Evolutionary conservation across 2,329 filamentous ascomycete species (phyloP), one percentile per base, ranked within the genome.

Genomic region (Ceratocystis diversiconidia): DNA sequence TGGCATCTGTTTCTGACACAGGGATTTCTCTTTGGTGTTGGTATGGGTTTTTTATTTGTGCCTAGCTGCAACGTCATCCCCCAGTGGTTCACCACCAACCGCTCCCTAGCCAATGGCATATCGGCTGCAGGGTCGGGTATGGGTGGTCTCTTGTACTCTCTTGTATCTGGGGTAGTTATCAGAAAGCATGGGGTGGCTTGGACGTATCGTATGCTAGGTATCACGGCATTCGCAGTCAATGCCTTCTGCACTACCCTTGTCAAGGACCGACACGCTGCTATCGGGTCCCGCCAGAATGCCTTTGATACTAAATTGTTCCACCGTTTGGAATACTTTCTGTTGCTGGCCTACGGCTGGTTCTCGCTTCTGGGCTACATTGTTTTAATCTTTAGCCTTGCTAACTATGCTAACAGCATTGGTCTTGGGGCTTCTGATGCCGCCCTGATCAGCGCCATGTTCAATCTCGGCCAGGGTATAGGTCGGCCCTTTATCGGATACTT

Each of bases 1-100:
- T 92, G 88, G 86, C 88, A 92, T 44, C 79, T 94, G 0, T 85
- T 91, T 66, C 79, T 92, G 0, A 82, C 80, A 5, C 89, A 92
- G 72, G 89, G 89, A 3, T 71, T 92, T 2, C 82, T 85, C 64
- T 92, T 92, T 68, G 89, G 89, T n/a, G 73, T 86, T 25, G 89
- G 88, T 2, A 86, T 92, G 80, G 89, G 89, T 0, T 86, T 92
- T 66, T 76, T 87, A 8, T 92, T 91, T 72, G 87, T 88, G 0
- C 82, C 83, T 0, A 83, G 79, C 3, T 85, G 87, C 2, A 82
- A 82, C 43, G 81, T 90, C 10, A 78, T 87, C 0, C 82, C 87
- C 1, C 87, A 91, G 72, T 91, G 87, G 87, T 92, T 92, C 71
- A 82, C 79, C 8, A 85, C 82, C 41, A 80, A 79, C 30, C 80